These are phyloP conservation scores for Diaporthe aspalathi DNA, from an alignment of 2,329 filamentous ascomycete genomes.

Conservation along the genomic window DNA sequence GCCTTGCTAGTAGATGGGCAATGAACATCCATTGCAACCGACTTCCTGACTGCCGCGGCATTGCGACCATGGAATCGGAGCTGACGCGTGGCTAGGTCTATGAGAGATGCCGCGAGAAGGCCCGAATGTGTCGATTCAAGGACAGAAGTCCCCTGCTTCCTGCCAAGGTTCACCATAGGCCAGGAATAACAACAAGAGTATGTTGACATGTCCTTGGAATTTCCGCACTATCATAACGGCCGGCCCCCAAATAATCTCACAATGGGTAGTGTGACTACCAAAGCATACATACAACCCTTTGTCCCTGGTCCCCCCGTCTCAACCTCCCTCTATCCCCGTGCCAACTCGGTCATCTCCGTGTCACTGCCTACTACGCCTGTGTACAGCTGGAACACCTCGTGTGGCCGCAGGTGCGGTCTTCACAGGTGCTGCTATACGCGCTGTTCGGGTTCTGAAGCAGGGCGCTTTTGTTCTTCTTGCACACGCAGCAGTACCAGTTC, in stretches of 20 bases:
- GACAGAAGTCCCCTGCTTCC: constrained; percentile 13
- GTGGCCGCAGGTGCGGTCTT: constrained; percentile 12
- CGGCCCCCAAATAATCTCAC: constrained; percentile 26
- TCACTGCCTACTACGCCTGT: neutral
- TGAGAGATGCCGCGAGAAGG: constrained; percentile 1
- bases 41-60: neutral
- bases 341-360: constrained; percentile 26
- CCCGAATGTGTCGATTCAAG: constrained; percentile 19
- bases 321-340: constrained; percentile 1
- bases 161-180: constrained; percentile 6
- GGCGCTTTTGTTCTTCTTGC: neutral
- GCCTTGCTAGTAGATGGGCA: neutral
- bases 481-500: constrained; percentile 34
- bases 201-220: neutral
- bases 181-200: neutral
- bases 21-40: neutral
- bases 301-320: neutral
- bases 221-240: constrained; percentile 10
- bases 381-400: neutral
- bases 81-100: constrained; percentile 9
- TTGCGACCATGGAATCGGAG: neutral
- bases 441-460: constrained; percentile 9
- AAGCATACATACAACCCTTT: constrained; percentile 17
- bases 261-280: constrained; percentile 18
- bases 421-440: neutral